Base-by-base conservation (phyloP, 2,329 filamentous ascomycete genomes). In the Trichoderma sp. region DNA sequence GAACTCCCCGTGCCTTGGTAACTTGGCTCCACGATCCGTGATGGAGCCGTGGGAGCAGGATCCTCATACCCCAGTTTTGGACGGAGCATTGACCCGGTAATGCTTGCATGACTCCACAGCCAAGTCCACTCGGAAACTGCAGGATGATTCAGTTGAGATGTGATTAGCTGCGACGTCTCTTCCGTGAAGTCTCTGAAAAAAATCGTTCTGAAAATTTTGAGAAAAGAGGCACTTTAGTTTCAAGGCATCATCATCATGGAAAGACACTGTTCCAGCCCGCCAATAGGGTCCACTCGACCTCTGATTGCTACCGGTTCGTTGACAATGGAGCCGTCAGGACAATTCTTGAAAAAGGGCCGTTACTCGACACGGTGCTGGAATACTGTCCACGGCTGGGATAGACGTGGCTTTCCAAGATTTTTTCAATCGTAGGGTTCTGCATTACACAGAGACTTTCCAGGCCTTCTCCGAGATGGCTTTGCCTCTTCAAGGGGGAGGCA, bases 141-240 rank as follows among this genome's bases (percentile, higher is more conserved):
- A 17, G 39, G 39, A 45, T 54, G 50, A 55, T 63, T 63, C 60
- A 55, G 17, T 41, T 47, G 41, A n/a, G 28, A n/a, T 55, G 41
- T 63, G 60, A 63, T 63, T 63, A 39, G 60, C n/a, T n/a, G 26
- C 26, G 2, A n/a, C 24, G n/a, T 26, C 41, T n/a, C 50, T 51
- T 54, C 34, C 15, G 19, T 55, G 43, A 45, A 54, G 47, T 63
- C 41, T 55, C n/a, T 63, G 34, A 43, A 45, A 43, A 55, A 44
- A 54, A 47, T 7, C 28, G n/a, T 30, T 63, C 54, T 44, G 21
- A 63, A 63, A 63, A 63, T 21, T 24, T n/a, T 55, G 44, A 26
- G n/a, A 55, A 55, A 62, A 62, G 52, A 47, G 60, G 60, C 50
- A 63, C 41, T 28, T 45, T 10, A 55, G 50, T 63, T 63, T 60